A percentile compares a stretch with the other conserved stretches of the same genome.
phyloP scores from a whole-genome alignment of 2,329 filamentous ascomycete species.

The Coleophoma eucalyptorum region DNA sequence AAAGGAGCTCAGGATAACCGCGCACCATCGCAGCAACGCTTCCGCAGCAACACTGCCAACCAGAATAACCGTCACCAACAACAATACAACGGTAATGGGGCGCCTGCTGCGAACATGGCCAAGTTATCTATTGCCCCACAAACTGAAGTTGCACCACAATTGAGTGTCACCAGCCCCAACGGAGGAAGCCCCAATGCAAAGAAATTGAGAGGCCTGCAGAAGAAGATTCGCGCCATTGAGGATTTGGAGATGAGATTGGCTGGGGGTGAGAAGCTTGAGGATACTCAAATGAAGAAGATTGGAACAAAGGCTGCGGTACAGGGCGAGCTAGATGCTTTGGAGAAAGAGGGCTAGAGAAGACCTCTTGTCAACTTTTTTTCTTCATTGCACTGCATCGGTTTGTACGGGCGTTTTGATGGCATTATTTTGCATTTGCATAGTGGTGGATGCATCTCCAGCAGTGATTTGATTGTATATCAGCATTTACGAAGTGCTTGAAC shows the following conservation, averaged over 20 bases:
- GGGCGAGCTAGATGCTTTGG: slow-evolving; percentile 67
- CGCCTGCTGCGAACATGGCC: slow-evolving; percentile 28
- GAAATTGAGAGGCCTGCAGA: slow-evolving; percentile 88
- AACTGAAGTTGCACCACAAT: slow-evolving; percentile 34
- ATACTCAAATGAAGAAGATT: slow-evolving; percentile 99
- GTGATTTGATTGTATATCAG: too few species aligned
- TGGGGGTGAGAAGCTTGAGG: slow-evolving; percentile 92
- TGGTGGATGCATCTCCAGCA: too few species aligned
- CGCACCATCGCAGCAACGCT: slow-evolving; percentile 41
- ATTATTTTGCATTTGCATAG: too few species aligned
- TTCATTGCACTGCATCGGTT: too few species aligned
- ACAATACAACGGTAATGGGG: slow-evolving; percentile 17
- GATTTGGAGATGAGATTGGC: slow-evolving; percentile 96
- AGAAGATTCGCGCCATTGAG: slow-evolving; percentile 97
- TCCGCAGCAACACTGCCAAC: slow-evolving; percentile 45
- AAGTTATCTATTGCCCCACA: slow-evolving; percentile 26
- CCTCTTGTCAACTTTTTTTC: not conserved
- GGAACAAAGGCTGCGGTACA: slow-evolving; percentile 79
- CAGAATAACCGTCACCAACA: not conserved
- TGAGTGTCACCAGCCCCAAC: slow-evolving; percentile 49
- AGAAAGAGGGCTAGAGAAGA: slow-evolving; percentile 4
- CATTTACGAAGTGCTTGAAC: too few species aligned
- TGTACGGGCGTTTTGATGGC: too few species aligned
- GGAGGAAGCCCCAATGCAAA: slow-evolving; percentile 76
- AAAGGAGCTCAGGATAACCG: slow-evolving; percentile 41